These are phyloP conservation scores for Nicotiana benthamiana DNA, from an alignment of 257 asterid genomes.

Conservation along the genomic window DNA sequence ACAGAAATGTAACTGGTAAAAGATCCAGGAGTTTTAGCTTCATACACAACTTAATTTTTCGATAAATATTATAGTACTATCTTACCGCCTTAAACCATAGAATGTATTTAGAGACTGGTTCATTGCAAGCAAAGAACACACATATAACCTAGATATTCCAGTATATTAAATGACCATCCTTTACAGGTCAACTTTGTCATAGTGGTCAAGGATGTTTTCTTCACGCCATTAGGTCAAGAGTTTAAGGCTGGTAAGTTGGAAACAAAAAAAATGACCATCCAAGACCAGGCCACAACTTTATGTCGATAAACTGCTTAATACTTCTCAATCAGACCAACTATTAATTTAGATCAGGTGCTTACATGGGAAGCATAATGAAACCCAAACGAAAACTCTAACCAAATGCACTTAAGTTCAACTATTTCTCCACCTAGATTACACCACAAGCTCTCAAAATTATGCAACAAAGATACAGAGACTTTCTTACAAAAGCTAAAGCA, in stretches of 20 bases:
- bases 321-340: neutral
- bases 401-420: neutral
- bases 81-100: neutral
- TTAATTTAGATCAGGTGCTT: neutral
- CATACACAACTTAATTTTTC: neutral
- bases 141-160: neutral
- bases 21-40: neutral
- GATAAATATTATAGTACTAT: neutral
- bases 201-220: no score
- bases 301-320: neutral
- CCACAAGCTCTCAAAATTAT: neutral
- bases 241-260: no score
- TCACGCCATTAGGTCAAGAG: no score
- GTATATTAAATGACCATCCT: neutral
- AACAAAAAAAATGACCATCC: neutral
- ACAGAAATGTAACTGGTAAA: neutral
- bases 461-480: neutral
- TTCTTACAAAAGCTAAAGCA: neutral
- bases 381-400: neutral
- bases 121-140: neutral
- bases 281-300: neutral
- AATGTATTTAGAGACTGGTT: neutral
- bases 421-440: neutral
- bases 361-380: neutral
- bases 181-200: no score